Base-by-base conservation (phyloP, 176 grass and related monocot species). In the Oryza longistaminata region DNA sequence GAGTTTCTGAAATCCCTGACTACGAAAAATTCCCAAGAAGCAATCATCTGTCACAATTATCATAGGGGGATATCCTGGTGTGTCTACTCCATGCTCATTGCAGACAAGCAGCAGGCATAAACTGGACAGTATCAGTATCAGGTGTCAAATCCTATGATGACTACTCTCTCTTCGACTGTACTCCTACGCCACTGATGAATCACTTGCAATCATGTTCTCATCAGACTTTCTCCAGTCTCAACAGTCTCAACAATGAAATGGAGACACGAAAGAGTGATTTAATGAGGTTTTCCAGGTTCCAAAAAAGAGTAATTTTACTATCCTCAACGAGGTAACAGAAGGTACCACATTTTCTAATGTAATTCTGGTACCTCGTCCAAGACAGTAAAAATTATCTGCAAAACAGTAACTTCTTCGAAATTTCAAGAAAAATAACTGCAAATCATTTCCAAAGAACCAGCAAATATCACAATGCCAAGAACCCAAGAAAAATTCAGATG, bases 131-230 rank as follows among this genome's bases (percentile, higher is more conserved):
- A n/a, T 8, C 45, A 25, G 50, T 11, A 27, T 79, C 85, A 81
- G 34, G 60, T 75, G 78, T 81, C 46, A 58, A 13, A 19, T 33
- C 45, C 16, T 66, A 52, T 40, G 43, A 66, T 67, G 68, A 64
- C 9, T 21, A 68, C 31, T 84, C 72, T 37, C 29, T 66, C 60
- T 40, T 9, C 13, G 26, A 35, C 13, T 49, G 75, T 21, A 26
- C 52, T n/a, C n/a, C n/a, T n/a, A 25, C 52, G 27, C 42, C 42
- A 11, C 44, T 46, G 61, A 71, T 35, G 48, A 31, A 68, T 65
- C 78, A 5, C 33, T 74, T 22, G 70, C 45, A 75, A 34, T 87
- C 44, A 58, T 72, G 19, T 33, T 58, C 68, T 31, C 52, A 62
- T 67, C 9, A 15, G 33, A 33, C 6, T 46, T 35, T 3, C 34